These are phyloP conservation scores for Blastocystis sp. DNA, from an alignment of 352 stramenopile genomes.

Conservation along the genomic window DNA sequence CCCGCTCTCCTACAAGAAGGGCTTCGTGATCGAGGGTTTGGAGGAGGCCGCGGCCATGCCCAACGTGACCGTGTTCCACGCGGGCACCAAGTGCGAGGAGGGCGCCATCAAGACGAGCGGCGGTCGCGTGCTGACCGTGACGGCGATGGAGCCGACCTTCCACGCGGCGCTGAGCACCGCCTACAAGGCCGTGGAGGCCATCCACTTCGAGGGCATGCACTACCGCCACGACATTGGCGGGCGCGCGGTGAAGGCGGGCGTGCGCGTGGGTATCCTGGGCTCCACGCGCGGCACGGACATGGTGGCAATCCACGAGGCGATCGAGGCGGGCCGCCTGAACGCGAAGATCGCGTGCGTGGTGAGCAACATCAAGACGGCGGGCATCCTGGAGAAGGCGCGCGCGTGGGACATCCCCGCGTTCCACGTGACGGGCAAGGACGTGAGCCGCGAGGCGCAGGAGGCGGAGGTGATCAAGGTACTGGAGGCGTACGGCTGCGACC, in stretches of 20 bases:
- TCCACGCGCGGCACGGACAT: constrained; percentile 87
- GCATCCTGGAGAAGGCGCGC: constrained; percentile 89
- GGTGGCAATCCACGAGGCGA: constrained; percentile 79
- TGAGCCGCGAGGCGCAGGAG: constrained; percentile 88
- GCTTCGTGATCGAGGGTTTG: constrained; percentile 87
- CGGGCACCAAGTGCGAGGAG: constrained; percentile 84
- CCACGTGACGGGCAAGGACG: constrained; percentile 72
- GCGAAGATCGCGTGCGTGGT: constrained; percentile 91
- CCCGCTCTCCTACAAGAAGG: constrained; percentile 94
- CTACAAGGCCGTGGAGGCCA: constrained; percentile 79
- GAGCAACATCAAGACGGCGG: constrained; percentile 87
- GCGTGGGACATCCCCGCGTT: constrained; percentile 76
- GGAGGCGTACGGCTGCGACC: constrained; percentile 85
- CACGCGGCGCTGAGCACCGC: constrained; percentile 84
- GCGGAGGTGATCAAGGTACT: constrained; percentile 87
- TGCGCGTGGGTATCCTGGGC: constrained; percentile 90
- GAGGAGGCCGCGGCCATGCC: constrained; percentile 80
- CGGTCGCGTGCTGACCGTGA: constrained; percentile 93
- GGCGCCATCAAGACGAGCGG: constrained; percentile 83
- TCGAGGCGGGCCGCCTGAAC: constrained; percentile 77
- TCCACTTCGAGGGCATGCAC: constrained; percentile 87
- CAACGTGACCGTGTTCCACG: constrained; percentile 95
- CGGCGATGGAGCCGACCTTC: constrained; percentile 83
- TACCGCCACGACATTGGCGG: constrained; percentile 94
- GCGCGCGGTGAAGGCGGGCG: constrained; percentile 79